phyloP scores from a whole-genome alignment of 306 rosid genomes.

The Psophocarpus tetragonolobus region DNA sequence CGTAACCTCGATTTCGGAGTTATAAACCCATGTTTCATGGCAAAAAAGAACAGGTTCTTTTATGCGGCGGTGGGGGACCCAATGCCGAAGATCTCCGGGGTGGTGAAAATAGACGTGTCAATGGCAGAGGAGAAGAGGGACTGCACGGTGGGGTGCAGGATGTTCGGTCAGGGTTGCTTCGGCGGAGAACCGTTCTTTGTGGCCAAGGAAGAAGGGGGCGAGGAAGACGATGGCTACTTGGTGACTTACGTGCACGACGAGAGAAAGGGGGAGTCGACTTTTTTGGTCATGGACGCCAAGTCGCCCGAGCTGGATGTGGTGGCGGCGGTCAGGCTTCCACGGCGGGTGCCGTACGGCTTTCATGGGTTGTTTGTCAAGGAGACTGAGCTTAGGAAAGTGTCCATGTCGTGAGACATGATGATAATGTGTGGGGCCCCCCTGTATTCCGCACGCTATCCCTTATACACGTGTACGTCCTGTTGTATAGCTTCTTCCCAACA shows the following conservation, averaged over 20 bases:
- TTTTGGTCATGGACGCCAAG: slow-evolving; percentile 83
- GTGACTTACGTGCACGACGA: slow-evolving; percentile 73
- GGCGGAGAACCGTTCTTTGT: slow-evolving; percentile 92
- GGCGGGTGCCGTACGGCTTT: slow-evolving; percentile 86
- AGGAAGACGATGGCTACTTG: slow-evolving; percentile 79
- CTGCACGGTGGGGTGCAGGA: slow-evolving; percentile 59
- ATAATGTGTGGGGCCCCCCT: background rate
- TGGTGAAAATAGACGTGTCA: slow-evolving; percentile 76
- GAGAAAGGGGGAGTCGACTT: slow-evolving; percentile 62
- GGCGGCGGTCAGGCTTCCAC: slow-evolving; percentile 76
- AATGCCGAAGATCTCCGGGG: slow-evolving; percentile 87
- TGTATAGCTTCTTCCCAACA: background rate
- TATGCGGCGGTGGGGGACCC: slow-evolving; percentile 90
- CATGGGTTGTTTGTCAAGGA: slow-evolving; percentile 85
- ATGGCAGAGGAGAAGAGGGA: slow-evolving; percentile 49
- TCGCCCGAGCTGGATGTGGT: slow-evolving; percentile 71
- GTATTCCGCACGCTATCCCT: background rate
- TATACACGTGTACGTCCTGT: background rate
- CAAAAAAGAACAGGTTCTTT: slow-evolving; percentile 52
- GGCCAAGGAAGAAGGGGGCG: slow-evolving; percentile 48
- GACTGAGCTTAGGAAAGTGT: slow-evolving; percentile 45
- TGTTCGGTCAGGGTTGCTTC: slow-evolving; percentile 68
- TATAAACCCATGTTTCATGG: slow-evolving; percentile 49
- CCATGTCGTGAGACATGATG: background rate
- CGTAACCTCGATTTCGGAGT: slow-evolving; percentile 75